Evolutionary conservation across 78 protist species (phyloP).

Genomic region (Dictyostelium intermedium): DNA sequence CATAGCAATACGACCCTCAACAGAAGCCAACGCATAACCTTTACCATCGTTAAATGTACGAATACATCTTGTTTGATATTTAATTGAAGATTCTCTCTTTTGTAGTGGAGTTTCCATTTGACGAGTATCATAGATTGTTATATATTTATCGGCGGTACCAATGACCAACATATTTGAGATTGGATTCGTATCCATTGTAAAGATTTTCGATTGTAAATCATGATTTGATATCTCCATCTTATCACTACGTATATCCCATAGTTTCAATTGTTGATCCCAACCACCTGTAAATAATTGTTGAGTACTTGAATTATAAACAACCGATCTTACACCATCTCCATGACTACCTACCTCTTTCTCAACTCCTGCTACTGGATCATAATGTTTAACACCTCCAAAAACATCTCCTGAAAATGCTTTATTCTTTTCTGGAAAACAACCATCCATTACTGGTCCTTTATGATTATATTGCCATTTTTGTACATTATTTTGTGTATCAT

Average conservation of each 20-base stretch:
- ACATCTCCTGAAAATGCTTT: slow-evolving; percentile 23
- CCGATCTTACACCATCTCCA: slow-evolving; percentile 32
- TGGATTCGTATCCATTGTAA: slow-evolving; percentile 30
- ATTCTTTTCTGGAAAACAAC: slow-evolving; percentile 27
- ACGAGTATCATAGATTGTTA: slow-evolving; percentile 83
- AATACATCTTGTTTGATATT: slow-evolving; percentile 91
- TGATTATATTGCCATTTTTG: slow-evolving; percentile 51
- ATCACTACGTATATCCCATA: slow-evolving; percentile 89
- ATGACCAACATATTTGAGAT: slow-evolving; percentile 57
- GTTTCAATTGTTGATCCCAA: slow-evolving; percentile 90
- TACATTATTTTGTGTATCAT: slow-evolving; percentile 20
- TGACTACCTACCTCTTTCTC: slow-evolving; percentile 58
- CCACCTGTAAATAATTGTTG: slow-evolving; percentile 80
- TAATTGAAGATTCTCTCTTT: slow-evolving; percentile 87
- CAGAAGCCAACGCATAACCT: slow-evolving; percentile 90
- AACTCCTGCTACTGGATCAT: neutral
- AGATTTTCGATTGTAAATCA: slow-evolving; percentile 35
- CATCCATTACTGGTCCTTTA: slow-evolving; percentile 53
- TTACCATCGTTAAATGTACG: slow-evolving; percentile 67
- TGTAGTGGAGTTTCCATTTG: slow-evolving; percentile 82
- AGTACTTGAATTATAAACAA: slow-evolving; percentile 10
- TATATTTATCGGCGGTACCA: slow-evolving; percentile 84
- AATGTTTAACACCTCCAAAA: neutral
- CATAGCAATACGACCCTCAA: slow-evolving; percentile 95
- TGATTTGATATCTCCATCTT: neutral